A percentile compares a stretch with the other conserved stretches of the same genome.
These are phyloP conservation scores for Cornus controversa DNA, from an alignment of 148 eudicot species.

Conservation along the genomic window DNA sequence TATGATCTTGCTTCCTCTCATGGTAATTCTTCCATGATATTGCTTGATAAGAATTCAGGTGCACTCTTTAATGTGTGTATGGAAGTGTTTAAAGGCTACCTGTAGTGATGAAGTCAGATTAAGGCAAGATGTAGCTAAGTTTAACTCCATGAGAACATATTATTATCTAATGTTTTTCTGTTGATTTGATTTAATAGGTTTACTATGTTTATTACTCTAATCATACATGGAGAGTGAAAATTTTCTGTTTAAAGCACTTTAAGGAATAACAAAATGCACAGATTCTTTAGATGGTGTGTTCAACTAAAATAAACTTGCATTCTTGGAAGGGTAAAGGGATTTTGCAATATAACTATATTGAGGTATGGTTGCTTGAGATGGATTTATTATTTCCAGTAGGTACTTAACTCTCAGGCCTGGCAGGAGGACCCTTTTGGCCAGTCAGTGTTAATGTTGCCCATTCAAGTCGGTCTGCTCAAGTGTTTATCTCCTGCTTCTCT, in stretches of 20 bases:
- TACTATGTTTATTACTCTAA: too few relatives aligned
- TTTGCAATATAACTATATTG: not conserved
- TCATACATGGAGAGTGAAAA: too few relatives aligned
- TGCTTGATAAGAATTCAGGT: conserved; percentile 7
- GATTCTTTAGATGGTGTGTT: not conserved
- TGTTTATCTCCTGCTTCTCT: too few relatives aligned
- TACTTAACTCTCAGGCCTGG: not conserved
- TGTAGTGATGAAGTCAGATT: not conserved
- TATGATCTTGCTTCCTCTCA: conserved; percentile 94
- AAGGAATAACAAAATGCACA: not conserved
- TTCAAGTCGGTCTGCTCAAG: too few relatives aligned
- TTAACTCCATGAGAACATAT: not conserved
- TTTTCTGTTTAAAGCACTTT: too few relatives aligned
- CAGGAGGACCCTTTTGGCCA: too few relatives aligned
- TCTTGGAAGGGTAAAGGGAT: not conserved
- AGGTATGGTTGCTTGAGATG: not conserved
- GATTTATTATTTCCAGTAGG: not conserved
- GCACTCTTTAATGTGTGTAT: not conserved
- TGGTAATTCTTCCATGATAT: conserved; percentile 47
- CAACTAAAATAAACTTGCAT: not conserved
- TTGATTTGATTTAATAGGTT: too few relatives aligned
- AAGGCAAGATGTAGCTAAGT: not conserved
- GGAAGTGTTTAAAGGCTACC: not conserved
- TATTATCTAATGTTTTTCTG: too few relatives aligned
- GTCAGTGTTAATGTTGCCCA: too few relatives aligned